Evolutionary conservation across 345 rosid species (phyloP), one percentile per base, ranked within the genome.

Genomic region (Combretum micranthum): DNA sequence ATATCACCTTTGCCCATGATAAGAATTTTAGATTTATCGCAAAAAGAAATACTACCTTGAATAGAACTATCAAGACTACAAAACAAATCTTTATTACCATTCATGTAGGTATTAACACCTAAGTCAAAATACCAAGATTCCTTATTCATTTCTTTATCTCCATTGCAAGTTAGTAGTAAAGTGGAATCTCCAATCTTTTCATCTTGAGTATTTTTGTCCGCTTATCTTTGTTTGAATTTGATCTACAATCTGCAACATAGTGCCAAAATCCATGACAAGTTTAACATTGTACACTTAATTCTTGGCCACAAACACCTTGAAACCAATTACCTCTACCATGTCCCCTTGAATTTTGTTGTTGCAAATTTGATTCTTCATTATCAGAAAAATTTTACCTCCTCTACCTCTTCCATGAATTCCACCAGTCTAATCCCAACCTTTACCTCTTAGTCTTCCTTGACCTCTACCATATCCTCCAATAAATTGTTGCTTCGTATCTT

Each of bases 1-100:
- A 59, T 44, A 1, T 11, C 21, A 20, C 57, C 23, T 64, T 49
- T 64, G 1, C 61, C 57, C 43, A 47, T 22, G 15, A 59, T n/a
- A 2, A 10, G 20, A 19, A 54, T 20, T 42, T 64, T 50, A 2
- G 61, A 62, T 15, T 17, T n/a, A 50, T 69, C 57, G 39, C 62
- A 39, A 8, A 49, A 64, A 1, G 0, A 15, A 2, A 64, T 23
- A 5, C n/a, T 49, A 20, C 44, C 53, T 20, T 14, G 19, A 7
- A 19, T 22, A 5, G 20, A 25, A 12, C 64, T 45, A 0, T 69
- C 64, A 1, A 58, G 42, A 1, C 64, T 16, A 2, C 22, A 21
- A 20, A 69, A 63, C 47, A 62, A 19, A 5, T 52, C 32, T 1
- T 45, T 61, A 17, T 17, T 26, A 3, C 50, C 25, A 0, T 15